These are phyloP conservation scores for Rhizopogon vinicolor DNA, from an alignment of 768 basidiomycete species.

Conservation along the genomic window DNA sequence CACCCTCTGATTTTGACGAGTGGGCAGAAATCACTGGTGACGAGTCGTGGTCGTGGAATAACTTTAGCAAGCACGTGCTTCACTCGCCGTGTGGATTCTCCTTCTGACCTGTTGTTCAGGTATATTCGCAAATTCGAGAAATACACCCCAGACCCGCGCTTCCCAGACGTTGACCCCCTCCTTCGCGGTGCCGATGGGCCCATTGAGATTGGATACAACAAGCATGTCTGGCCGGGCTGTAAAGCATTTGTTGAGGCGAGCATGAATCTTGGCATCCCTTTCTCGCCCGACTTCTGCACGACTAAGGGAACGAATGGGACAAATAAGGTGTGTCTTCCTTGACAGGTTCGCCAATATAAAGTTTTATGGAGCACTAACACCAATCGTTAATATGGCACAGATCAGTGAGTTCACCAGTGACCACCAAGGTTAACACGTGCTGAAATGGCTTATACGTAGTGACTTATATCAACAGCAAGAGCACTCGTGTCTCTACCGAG, in stretches of 20 bases:
- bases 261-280: constrained; percentile 44
- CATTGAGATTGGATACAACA: constrained; percentile 54
- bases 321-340: constrained; percentile 42
- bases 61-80: constrained; percentile 41
- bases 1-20: constrained; percentile 67
- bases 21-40: constrained; percentile 54
- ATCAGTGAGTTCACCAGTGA: constrained; percentile 31
- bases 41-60: constrained; percentile 50
- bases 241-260: constrained; percentile 55
- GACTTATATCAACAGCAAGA: constrained; percentile 56
- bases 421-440: not conserved
- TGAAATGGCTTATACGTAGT: constrained; percentile 35
- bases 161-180: constrained; percentile 43
- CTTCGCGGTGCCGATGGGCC: constrained; percentile 52
- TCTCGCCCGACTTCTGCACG: constrained; percentile 54
- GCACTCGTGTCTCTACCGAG: constrained; percentile 58
- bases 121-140: constrained; percentile 69
- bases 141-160: constrained; percentile 45
- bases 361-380: not conserved
- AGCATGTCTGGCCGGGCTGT: constrained; percentile 40
- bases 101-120: constrained; percentile 28
- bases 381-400: constrained; percentile 15
- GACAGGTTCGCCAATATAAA: not conserved
- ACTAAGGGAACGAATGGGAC: constrained; percentile 53
- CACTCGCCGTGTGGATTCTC: not conserved